Percentiles rank a stretch among this genome's conserved stretches.
These are phyloP conservation scores for Aspergillus versicolor DNA, from an alignment of 2,329 filamentous ascomycete genomes.

Conservation along the genomic window DNA sequence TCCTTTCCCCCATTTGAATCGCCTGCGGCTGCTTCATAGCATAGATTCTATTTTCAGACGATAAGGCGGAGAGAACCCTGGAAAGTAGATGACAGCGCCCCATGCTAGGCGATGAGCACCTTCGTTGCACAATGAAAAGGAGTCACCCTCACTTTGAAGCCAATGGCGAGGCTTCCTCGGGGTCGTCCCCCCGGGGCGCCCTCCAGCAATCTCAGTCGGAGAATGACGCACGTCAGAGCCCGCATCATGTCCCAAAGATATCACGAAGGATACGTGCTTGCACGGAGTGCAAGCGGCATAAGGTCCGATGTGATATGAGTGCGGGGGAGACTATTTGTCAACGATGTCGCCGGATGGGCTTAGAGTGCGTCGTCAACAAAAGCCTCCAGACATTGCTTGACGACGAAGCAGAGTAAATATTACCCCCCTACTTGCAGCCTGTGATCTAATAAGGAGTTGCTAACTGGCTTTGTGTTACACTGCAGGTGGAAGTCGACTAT, in stretches of 20 bases:
- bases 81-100: slow-evolving; percentile 18
- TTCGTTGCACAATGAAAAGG: slow-evolving; percentile 35
- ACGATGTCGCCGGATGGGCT: slow-evolving; percentile 49
- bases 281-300: slow-evolving; percentile 55
- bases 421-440: background rate
- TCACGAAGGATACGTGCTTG: slow-evolving; percentile 50
- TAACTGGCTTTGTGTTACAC: slow-evolving; percentile 11
- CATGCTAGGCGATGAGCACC: slow-evolving; percentile 22
- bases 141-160: slow-evolving; percentile 39
- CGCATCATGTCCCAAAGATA: slow-evolving; percentile 40
- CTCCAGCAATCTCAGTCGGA: slow-evolving; percentile 24
- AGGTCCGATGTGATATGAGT: slow-evolving; percentile 56
- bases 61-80: background rate
- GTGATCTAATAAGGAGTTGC: background rate
- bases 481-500: slow-evolving; percentile 40
- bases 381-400: slow-evolving; percentile 51
- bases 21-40: background rate
- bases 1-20: slow-evolving; percentile 1
- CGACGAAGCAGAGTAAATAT: slow-evolving; percentile 48
- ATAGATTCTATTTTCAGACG: background rate
- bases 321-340: slow-evolving; percentile 50
- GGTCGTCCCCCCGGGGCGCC: slow-evolving; percentile 30
- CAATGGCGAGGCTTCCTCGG: slow-evolving; percentile 37
- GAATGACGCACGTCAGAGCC: slow-evolving; percentile 26
- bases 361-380: slow-evolving; percentile 54